Evolutionary conservation across 2,329 filamentous ascomycete species (phyloP).

Genomic region (Exophiala aquamarina): DNA sequence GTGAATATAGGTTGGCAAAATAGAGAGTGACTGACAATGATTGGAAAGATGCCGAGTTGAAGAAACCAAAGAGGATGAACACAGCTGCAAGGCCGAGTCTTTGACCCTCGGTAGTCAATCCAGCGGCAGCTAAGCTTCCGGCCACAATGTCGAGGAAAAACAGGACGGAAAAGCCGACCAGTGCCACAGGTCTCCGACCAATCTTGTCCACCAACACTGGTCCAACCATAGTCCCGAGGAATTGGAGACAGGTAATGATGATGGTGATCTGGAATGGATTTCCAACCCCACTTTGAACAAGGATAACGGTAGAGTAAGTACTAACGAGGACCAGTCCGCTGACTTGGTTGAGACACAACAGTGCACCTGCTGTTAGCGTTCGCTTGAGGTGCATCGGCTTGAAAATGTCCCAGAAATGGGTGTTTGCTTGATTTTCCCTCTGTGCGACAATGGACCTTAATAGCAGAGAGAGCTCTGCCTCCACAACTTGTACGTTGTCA

Average conservation of each 20-base stretch:
- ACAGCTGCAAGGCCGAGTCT: slow-evolving; percentile 34
- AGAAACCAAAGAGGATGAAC: slow-evolving; percentile 39
- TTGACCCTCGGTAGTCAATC: slow-evolving; percentile 28
- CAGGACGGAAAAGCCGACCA: slow-evolving; percentile 36
- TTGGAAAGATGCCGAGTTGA: slow-evolving; percentile 39
- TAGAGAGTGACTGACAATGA: slow-evolving; percentile 30
- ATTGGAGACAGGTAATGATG: slow-evolving; percentile 36
- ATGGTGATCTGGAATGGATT: slow-evolving; percentile 38
- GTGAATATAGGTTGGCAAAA: no score
- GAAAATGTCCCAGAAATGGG: slow-evolving; percentile 39
- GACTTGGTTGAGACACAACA: slow-evolving; percentile 38
- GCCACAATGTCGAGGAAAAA: slow-evolving; percentile 36
- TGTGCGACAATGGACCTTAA: slow-evolving; percentile 29
- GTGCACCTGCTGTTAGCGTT: slow-evolving; percentile 37
- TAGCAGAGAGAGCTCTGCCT: slow-evolving; percentile 5
- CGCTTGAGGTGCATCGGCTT: slow-evolving; percentile 35
- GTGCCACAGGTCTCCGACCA: slow-evolving; percentile 37
- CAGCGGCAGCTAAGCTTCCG: slow-evolving; percentile 32
- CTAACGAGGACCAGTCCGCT: slow-evolving; percentile 39
- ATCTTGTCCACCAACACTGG: slow-evolving; percentile 37
- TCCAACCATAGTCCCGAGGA: slow-evolving; percentile 38
- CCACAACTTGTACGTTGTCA: slow-evolving; percentile 6
- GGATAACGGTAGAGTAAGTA: slow-evolving; percentile 40
- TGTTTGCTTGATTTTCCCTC: slow-evolving; percentile 27
- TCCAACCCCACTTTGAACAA: slow-evolving; percentile 35